Conservation (phyloP, 1,139 yeast species). For the Taphrina pruni region DNA sequence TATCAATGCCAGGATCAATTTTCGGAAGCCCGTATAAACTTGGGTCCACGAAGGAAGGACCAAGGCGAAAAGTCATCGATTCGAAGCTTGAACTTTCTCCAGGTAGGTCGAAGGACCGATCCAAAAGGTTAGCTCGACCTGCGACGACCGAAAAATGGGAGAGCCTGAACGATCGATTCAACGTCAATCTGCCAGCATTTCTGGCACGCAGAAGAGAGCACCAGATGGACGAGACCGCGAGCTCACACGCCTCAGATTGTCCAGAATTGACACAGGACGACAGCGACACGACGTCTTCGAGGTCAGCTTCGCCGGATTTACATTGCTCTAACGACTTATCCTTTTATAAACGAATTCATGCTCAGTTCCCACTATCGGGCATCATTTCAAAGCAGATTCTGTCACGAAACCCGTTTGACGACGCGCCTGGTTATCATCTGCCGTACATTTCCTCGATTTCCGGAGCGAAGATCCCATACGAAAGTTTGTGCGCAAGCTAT, state of each 20-base stretch:
- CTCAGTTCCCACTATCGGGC: not conserved
- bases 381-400: too few relatives aligned
- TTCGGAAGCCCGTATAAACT: too few relatives aligned
- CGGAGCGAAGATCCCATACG: not conserved
- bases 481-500: not conserved
- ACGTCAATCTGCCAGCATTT: constrained; percentile 7
- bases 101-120: not conserved
- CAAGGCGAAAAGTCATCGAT: not conserved
- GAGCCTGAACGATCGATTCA: not conserved
- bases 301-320: not conserved
- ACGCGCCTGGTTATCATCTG: not conserved
- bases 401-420: not conserved
- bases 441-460: not conserved
- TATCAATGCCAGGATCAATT: not conserved
- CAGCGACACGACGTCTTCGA: not conserved
- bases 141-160: not conserved
- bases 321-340: not conserved
- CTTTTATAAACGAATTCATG: not conserved
- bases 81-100: not conserved
- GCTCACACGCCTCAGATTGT: constrained; percentile 1
- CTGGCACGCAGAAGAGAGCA: not conserved
- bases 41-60: too few relatives aligned
- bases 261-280: constrained; percentile 14
- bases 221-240: not conserved
- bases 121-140: constrained; percentile 2